These are phyloP conservation scores for Coemansia erecta DNA, from an alignment of 192 early-diverging fungal species.

Conservation along the genomic window DNA sequence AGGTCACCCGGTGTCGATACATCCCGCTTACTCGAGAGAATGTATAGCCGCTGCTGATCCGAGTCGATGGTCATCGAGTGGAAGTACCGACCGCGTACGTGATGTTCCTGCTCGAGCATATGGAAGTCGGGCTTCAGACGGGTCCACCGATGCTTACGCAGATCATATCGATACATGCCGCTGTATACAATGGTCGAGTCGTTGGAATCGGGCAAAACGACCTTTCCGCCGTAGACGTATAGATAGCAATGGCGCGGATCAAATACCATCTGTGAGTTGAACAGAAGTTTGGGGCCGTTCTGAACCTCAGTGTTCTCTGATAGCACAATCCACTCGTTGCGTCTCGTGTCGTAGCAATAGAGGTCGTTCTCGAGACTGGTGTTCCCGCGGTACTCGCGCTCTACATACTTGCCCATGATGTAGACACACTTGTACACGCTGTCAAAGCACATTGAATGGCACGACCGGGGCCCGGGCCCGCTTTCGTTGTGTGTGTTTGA, in stretches of 20 bases:
- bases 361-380: constrained; percentile 79
- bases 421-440: constrained; percentile 70
- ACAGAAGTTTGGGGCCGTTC: constrained; percentile 84
- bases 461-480: constrained; percentile 85
- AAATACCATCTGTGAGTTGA: constrained; percentile 92
- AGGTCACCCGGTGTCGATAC: constrained; percentile 80
- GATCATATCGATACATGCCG: constrained; percentile 83
- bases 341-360: constrained; percentile 79
- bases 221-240: constrained; percentile 91
- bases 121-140: constrained; percentile 67
- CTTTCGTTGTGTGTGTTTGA: constrained; percentile 70
- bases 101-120: constrained; percentile 51
- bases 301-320: constrained; percentile 78
- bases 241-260: constrained; percentile 67
- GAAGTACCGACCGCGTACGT: constrained; percentile 83
- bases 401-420: constrained; percentile 87
- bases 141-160: constrained; percentile 67
- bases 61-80: constrained; percentile 89
- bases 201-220: constrained; percentile 61
- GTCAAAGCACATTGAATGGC: constrained; percentile 91
- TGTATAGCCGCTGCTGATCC: constrained; percentile 68
- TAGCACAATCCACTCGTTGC: constrained; percentile 68
- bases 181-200: constrained; percentile 68
- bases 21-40: constrained; percentile 86
- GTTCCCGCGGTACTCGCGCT: constrained; percentile 66